A percentile compares a stretch with the other conserved stretches of the same genome.
phyloP scores from a whole-genome alignment of 2,329 filamentous ascomycete species.

The Hortaea sp. region DNA sequence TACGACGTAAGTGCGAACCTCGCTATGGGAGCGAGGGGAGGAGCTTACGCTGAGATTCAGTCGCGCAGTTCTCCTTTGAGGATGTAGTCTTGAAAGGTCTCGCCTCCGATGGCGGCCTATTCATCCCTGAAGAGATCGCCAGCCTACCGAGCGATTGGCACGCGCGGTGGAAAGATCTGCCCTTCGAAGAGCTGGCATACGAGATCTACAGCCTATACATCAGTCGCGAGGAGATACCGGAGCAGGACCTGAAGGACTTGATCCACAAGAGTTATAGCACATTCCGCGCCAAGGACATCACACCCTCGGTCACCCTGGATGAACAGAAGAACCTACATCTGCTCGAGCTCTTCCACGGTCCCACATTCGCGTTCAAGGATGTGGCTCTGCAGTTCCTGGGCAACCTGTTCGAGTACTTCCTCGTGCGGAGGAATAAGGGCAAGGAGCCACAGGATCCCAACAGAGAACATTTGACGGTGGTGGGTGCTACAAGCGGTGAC shows the following conservation, averaged over 20 bases:
- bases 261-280: constrained; percentile 79
- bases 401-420: constrained; percentile 90
- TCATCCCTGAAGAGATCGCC: constrained; percentile 77
- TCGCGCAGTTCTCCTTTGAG: constrained; percentile 76
- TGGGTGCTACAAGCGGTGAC: constrained; percentile 78
- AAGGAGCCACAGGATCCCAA: constrained; percentile 51
- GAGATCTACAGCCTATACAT: constrained; percentile 84
- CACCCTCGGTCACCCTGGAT: constrained; percentile 69
- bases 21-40: constrained; percentile 4
- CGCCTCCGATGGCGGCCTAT: constrained; percentile 76
- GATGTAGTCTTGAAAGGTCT: constrained; percentile 83
- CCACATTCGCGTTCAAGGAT: constrained; percentile 93
- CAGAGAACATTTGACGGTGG: constrained; percentile 71
- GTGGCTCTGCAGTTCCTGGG: constrained; percentile 87
- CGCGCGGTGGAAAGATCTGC: constrained; percentile 62
- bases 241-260: constrained; percentile 69
- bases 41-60: constrained; percentile 22
- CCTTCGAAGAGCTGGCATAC: constrained; percentile 72
- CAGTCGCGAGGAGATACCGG: constrained; percentile 69
- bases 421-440: constrained; percentile 60
- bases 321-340: constrained; percentile 64
- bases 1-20: constrained; percentile 44
- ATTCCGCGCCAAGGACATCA: constrained; percentile 70
- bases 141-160: constrained; percentile 53
- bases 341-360: constrained; percentile 92